Conservation (phyloP, 164 flowering plant species). For the Cinnamomum chago region DNA sequence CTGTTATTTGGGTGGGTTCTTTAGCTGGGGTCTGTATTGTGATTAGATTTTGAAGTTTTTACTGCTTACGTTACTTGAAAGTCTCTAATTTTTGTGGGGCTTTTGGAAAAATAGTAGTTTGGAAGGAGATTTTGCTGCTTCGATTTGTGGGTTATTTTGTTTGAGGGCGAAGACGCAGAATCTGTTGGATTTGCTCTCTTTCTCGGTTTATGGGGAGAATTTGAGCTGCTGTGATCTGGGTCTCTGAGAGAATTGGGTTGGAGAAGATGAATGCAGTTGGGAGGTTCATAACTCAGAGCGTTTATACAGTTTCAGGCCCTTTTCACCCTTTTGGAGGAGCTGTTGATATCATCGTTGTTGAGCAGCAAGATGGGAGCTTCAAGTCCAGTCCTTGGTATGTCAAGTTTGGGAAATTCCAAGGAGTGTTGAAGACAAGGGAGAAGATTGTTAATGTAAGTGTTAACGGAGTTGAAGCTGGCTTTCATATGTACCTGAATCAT, state of each 20-base stretch:
- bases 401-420: conserved; percentile 92
- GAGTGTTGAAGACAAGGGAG: conserved; percentile 76
- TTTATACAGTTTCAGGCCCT: conserved; percentile 73
- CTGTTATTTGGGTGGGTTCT: not conserved
- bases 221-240: not conserved
- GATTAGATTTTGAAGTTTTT: not conserved
- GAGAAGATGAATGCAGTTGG: conserved; percentile 57
- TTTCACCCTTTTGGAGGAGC: conserved; percentile 98
- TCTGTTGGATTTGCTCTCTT: not conserved
- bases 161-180: not conserved
- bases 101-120: not conserved
- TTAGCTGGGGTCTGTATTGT: not conserved
- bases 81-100: not conserved
- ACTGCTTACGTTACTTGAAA: not conserved
- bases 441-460: conserved; percentile 65
- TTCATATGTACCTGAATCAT: conserved; percentile 79
- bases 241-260: not conserved
- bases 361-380: conserved; percentile 89
- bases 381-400: conserved; percentile 96
- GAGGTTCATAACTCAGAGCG: conserved; percentile 63
- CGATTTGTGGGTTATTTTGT: not conserved
- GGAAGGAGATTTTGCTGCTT: not conserved
- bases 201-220: not conserved
- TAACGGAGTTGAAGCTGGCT: conserved; percentile 68
- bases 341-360: conserved; percentile 89